Evolutionary conservation across 495 filamentous ascomycete species (phyloP).

Genomic region (Podospora comata): DNA sequence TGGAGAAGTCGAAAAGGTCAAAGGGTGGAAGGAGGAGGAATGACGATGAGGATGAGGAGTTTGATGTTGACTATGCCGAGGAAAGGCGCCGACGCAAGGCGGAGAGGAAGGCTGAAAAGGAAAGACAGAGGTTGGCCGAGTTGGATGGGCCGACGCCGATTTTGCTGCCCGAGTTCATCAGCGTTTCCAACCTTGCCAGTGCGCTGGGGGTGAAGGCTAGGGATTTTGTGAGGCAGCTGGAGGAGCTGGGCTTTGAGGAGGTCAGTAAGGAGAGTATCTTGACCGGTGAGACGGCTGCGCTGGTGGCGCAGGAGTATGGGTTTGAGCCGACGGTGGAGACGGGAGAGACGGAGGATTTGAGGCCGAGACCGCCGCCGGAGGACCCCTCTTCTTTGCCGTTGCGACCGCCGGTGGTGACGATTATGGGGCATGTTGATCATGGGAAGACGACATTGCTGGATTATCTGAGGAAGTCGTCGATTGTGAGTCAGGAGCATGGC

Average conservation of each 20-base stretch:
- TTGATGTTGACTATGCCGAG: conserved; percentile 32
- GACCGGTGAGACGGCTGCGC: conserved; percentile 82
- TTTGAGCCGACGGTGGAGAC: conserved; percentile 84
- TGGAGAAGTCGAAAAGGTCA: conserved; percentile 23
- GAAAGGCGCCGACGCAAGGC: conserved; percentile 38
- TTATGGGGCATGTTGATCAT: conserved; percentile 99
- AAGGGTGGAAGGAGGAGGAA: conserved; percentile 14
- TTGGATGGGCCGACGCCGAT: conserved; percentile 48
- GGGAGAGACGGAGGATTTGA: conserved; percentile 65
- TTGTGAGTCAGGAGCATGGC: conserved; percentile 86
- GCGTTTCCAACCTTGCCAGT: conserved; percentile 76
- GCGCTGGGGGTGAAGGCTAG: conserved; percentile 67
- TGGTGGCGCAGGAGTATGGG: conserved; percentile 89
- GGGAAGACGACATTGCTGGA: conserved; percentile 97
- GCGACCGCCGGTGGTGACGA: conserved; percentile 92
- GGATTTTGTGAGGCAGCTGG: conserved; percentile 70
- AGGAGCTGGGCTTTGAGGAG: conserved; percentile 79
- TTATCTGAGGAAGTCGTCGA: conserved; percentile 86
- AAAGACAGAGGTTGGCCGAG: conserved; percentile 31
- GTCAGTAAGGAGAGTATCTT: conserved; percentile 76
- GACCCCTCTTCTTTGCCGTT: conserved; percentile 67
- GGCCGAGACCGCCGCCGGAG: conserved; percentile 64
- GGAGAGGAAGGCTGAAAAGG: conserved; percentile 36
- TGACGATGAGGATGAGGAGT: conserved; percentile 33
- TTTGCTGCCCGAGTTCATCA: conserved; percentile 86